Base-by-base conservation (phyloP, 1,284 basidiomycete species). In the Limonomyces culmigenus region DNA sequence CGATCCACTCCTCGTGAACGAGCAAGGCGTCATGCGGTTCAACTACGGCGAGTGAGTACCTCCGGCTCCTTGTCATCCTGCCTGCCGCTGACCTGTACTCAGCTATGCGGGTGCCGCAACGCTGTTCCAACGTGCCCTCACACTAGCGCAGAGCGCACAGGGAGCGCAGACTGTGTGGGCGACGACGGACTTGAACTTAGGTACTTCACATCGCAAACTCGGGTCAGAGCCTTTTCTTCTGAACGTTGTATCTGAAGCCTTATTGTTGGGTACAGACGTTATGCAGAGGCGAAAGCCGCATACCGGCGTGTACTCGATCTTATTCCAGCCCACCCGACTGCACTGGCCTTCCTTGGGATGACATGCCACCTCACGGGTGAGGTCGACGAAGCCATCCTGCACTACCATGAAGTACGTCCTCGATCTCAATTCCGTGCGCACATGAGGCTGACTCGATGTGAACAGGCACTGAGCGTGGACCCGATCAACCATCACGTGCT, bases 21-120 rank as follows among this genome's bases (percentile, higher is more conserved):
- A 99, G 58, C 64, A 84, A 4, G 95, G 91, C 2, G 88, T 97
- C 0, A 84, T 95, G 60, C 78, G 80, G 3, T 96, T 83, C 56
- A 84, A 86, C 48, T 77, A 76, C 36, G 77, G 74, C 53, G 63
- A 84, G 84, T 89, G 49, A 52, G 80, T 68, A 8, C 21, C 36
- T 34, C 12, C 20, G 33, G 15, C n/a, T 16, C 6, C 12, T 12
- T 17, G 18, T 23, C 15, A 31, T 38, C 19, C 32, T 12, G 31
- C 13, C 17, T 34, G 31, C 29, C 27, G 8, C 25, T 32, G 6
- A n/a, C 15, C 18, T 23, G n/a, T 4, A 5, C 19, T 12, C 42
- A 84, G 85, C 34, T 83, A 74, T 49, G 63, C 71, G 21, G 56
- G 60, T 4, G 92, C 95, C 0, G 69, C 73, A 1, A 55, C 59